Percentiles rank a stretch among this genome's conserved stretches.
phyloP scores from a whole-genome alignment of 306 rosid species.

The Rosa lucieae region DNA sequence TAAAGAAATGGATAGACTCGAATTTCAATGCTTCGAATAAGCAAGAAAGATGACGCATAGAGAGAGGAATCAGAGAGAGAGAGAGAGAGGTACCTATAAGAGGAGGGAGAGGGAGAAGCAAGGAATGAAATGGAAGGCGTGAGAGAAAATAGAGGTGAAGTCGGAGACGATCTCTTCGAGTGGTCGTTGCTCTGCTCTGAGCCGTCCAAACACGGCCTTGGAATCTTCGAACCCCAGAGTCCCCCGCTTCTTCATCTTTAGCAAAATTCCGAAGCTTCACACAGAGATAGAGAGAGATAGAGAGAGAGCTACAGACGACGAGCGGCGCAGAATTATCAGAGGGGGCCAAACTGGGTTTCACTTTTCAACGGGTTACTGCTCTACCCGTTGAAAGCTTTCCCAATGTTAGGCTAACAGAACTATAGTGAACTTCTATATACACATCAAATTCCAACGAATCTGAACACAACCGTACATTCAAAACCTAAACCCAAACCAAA shows the following conservation, averaged over 20 bases:
- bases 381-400: too few relatives aligned
- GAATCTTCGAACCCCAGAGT: constrained; percentile 64
- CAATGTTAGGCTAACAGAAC: too few relatives aligned
- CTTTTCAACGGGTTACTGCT: too few relatives aligned
- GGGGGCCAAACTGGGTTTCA: too few relatives aligned
- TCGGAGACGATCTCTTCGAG: constrained; percentile 61
- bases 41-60: too few relatives aligned
- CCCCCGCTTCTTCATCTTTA: constrained; percentile 34
- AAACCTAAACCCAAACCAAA: too few relatives aligned
- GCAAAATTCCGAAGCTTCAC: neutral
- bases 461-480: too few relatives aligned
- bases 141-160: constrained; percentile 53
- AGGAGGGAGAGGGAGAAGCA: constrained; percentile 69
- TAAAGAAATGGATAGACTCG: neutral
- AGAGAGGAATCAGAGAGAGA: neutral
- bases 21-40: neutral
- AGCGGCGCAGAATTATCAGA: neutral
- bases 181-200: constrained; percentile 62
- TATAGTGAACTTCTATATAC: too few relatives aligned
- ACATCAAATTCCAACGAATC: too few relatives aligned
- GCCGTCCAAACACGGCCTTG: constrained; percentile 41
- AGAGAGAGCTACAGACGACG: neutral
- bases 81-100: constrained; percentile 47
- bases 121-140: constrained; percentile 54
- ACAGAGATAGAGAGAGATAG: neutral